These are phyloP conservation scores for Lentinus polychrous DNA, from an alignment of 1,284 basidiomycete genomes.

Conservation along the genomic window DNA sequence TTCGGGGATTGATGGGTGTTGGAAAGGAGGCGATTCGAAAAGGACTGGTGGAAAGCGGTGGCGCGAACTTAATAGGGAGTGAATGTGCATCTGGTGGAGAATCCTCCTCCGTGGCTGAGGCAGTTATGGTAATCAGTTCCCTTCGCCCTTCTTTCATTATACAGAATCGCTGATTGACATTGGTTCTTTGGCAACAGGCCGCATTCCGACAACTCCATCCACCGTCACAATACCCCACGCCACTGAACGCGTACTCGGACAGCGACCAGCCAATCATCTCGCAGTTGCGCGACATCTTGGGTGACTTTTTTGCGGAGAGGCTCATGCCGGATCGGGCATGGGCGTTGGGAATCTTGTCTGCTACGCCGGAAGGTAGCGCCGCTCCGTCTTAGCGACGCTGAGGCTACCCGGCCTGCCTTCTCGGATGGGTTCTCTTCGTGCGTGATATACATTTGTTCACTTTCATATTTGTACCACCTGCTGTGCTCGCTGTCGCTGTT, in stretches of 20 bases:
- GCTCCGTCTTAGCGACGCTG: no score
- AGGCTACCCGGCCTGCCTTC: no score
- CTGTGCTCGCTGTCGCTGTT: neutral
- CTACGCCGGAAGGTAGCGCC: slow-evolving; percentile 2
- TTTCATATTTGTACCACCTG: neutral
- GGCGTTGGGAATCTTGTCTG: slow-evolving; percentile 49
- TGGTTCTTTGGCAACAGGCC: slow-evolving; percentile 24
- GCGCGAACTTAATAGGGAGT: slow-evolving; percentile 62
- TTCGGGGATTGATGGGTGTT: slow-evolving; percentile 77
- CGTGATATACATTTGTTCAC: no score
- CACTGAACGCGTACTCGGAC: slow-evolving; percentile 41
- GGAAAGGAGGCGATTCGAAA: slow-evolving; percentile 79
- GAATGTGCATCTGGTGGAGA: slow-evolving; percentile 44
- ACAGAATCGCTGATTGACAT: neutral
- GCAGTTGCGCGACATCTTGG: slow-evolving; percentile 47
- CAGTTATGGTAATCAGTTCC: slow-evolving; percentile 44
- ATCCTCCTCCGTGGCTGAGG: slow-evolving; percentile 39
- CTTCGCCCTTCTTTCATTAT: neutral
- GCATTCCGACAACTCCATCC: slow-evolving; percentile 54
- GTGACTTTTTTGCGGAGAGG: slow-evolving; percentile 53
- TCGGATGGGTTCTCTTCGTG: no score
- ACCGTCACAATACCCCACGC: slow-evolving; percentile 46
- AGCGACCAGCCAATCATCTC: slow-evolving; percentile 40
- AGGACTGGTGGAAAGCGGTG: slow-evolving; percentile 71
- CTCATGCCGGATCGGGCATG: slow-evolving; percentile 52